Evolutionary conservation across 768 basidiomycete genomes (phyloP), one percentile per base, ranked within the genome.

Genomic region (Nidularia sp.): DNA sequence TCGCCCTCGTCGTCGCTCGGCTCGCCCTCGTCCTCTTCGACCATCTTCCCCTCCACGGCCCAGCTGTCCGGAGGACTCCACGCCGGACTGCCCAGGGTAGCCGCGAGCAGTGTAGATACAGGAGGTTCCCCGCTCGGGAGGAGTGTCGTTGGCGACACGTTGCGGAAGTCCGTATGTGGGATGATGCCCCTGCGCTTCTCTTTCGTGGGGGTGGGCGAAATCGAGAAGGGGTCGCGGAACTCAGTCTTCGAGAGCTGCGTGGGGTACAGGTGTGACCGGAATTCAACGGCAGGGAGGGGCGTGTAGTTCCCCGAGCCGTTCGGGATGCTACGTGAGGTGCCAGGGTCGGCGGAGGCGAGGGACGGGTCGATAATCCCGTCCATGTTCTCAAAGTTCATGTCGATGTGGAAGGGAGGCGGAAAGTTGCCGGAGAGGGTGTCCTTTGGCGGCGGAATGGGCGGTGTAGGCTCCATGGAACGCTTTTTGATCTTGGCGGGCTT

Each of bases 1-100:
- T 25, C 25, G 25, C 25, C 25, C 25, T 25, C 25, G 25, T 70
- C 68, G 25, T 69, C 69, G 10, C 64, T 66, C 46, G 62, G 65
- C 33, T 66, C 66, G 42, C 65, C 63, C 31, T 61, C 66, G 3
- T 55, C 63, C 8, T 63, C 56, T 7, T 12, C 22, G 12, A 6
- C 4, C 13, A 49, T 13, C 18, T 45, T 31, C 39, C 51, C 39
- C 76, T 80, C 78, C 10, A 88, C 85, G 1, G 76, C 85, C 89
- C 90, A 91, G 51, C 87, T 89, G 60, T 90, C 80, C 1, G 90
- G 90, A 4, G 90, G 71, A 2, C 67, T 79, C 90, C 90, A 92
- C 18, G 67, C 64, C 34, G 71, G 61, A 56, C 70, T 56, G 47
- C 64, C 50, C 7, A 59, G 60, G 2, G 18, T 51, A 44, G 34